Conservation (phyloP, 371 early-diverging fungal genomes). For the Nematocida sp. region DNA sequence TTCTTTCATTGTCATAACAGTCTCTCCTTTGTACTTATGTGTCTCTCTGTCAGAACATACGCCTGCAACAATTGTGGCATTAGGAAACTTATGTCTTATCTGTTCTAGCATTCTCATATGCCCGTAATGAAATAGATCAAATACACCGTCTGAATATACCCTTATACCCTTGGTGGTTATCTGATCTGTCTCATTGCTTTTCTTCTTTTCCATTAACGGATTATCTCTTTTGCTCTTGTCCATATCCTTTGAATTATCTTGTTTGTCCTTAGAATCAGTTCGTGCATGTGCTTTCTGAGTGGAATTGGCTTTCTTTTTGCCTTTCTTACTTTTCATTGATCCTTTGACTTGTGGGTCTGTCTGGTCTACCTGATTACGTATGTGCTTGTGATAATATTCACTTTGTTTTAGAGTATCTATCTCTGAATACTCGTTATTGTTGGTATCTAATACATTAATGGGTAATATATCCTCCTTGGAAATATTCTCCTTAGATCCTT, state of each 20-base stretch:
- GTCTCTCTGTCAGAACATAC: slow-evolving; percentile 85
- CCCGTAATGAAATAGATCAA: slow-evolving; percentile 85
- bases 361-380: slow-evolving; percentile 25
- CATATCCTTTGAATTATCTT: too few species aligned
- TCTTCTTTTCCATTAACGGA: not conserved
- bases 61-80: slow-evolving; percentile 82
- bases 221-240: too few species aligned
- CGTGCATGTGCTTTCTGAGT: not conserved
- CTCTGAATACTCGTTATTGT: too few species aligned
- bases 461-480: too few species aligned
- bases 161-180: slow-evolving; percentile 54
- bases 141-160: slow-evolving; percentile 87
- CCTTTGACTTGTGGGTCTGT: not conserved
- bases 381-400: too few species aligned
- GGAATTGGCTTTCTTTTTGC: not conserved
- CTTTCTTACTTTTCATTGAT: not conserved
- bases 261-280: too few species aligned
- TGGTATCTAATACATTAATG: too few species aligned
- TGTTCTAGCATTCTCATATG: slow-evolving; percentile 88
- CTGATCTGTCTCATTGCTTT: not conserved
- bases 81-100: slow-evolving; percentile 75
- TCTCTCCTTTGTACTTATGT: slow-evolving; percentile 79
- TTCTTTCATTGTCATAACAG: slow-evolving; percentile 86
- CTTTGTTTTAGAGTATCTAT: too few species aligned
- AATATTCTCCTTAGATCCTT: too few species aligned